phyloP scores from a whole-genome alignment of 495 filamentous ascomycete genomes.

The Neurospora tetrasperma region DNA sequence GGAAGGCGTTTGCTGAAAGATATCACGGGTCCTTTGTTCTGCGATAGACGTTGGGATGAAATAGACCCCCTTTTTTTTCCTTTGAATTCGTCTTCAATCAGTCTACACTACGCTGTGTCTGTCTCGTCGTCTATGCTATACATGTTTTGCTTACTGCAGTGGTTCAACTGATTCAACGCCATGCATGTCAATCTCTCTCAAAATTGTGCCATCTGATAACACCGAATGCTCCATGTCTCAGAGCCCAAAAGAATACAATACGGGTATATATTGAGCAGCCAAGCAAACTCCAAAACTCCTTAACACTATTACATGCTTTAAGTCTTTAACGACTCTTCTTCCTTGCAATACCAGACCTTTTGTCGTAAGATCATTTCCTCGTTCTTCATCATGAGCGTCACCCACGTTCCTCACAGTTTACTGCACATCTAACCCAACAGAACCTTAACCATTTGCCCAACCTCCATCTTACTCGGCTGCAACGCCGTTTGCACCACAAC shows the following conservation, averaged over 20 bases:
- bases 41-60: neutral
- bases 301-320: neutral
- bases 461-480: slow-evolving; percentile 29
- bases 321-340: neutral
- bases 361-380: neutral
- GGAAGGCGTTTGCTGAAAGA: slow-evolving; percentile 1
- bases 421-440: slow-evolving; percentile 18
- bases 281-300: neutral
- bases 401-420: neutral
- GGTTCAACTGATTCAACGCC: neutral
- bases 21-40: neutral
- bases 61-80: neutral
- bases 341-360: neutral
- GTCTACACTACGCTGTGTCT: neutral
- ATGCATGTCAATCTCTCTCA: neutral
- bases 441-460: slow-evolving; percentile 34
- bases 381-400: neutral
- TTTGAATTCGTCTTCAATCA: neutral
- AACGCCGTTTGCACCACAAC: slow-evolving; percentile 44
- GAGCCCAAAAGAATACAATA: neutral
- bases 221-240: neutral
- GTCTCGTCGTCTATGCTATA: neutral
- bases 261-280: neutral
- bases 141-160: neutral
- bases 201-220: neutral